Evolutionary conservation across 495 filamentous ascomycete genomes (phyloP).

Genomic region (Penicillium turbatum): DNA sequence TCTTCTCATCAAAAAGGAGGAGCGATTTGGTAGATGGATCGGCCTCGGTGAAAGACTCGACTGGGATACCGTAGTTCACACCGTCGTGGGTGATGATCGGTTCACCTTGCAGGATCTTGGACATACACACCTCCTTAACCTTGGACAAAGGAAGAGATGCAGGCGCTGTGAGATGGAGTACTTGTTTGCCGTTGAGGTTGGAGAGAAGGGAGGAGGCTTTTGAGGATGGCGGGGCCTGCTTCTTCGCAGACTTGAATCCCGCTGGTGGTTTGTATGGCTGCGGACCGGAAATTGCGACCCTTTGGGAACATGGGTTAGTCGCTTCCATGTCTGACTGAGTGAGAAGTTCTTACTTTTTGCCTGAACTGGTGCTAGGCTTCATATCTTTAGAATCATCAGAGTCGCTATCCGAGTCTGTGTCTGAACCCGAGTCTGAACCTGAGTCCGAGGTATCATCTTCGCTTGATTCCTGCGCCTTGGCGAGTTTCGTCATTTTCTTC

Average conservation of each 20-base stretch:
- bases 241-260: constrained; percentile 40
- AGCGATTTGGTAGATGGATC: constrained; percentile 31
- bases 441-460: constrained; percentile 26
- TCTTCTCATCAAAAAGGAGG: constrained; percentile 34
- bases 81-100: constrained; percentile 40
- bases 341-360: constrained; percentile 21
- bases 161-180: constrained; percentile 44
- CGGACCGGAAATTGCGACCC: constrained; percentile 21
- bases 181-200: constrained; percentile 41
- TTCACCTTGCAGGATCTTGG: constrained; percentile 39
- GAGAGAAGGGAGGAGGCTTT: constrained; percentile 36
- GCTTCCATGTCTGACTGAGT: neutral
- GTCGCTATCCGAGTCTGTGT: constrained; percentile 26
- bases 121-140: constrained; percentile 41
- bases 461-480: constrained; percentile 22
- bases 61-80: constrained; percentile 43
- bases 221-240: constrained; percentile 33
- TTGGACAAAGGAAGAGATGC: constrained; percentile 41
- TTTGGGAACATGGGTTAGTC: constrained; percentile 6
- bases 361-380: constrained; percentile 24
- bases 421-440: constrained; percentile 18
- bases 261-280: constrained; percentile 39
- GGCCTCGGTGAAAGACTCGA: constrained; percentile 35
- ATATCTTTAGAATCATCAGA: constrained; percentile 33
- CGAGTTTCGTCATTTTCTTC: constrained; percentile 27